phyloP scores from a whole-genome alignment of 257 asterid species.

The Plantago major region DNA sequence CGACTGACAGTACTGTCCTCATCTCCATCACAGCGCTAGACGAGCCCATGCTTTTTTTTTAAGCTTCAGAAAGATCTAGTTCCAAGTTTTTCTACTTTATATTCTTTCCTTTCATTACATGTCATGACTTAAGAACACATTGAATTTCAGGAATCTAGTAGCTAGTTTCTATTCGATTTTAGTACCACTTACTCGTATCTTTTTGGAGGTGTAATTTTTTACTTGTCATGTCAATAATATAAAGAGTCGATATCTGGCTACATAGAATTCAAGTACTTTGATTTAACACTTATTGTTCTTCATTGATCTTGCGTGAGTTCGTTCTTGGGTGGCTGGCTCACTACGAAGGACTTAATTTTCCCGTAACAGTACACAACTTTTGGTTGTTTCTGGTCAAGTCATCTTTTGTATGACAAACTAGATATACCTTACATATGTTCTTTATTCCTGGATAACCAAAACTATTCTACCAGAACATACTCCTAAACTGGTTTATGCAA shows the following conservation, averaged over 20 bases:
- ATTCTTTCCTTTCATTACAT: background rate
- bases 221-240: background rate
- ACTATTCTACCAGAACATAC: too few species aligned
- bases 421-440: too few species aligned
- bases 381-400: too few species aligned
- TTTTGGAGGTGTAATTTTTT: background rate
- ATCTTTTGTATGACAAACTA: too few species aligned
- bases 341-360: too few species aligned
- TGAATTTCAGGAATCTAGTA: background rate
- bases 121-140: background rate
- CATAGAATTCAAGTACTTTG: background rate
- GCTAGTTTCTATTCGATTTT: background rate
- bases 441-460: too few species aligned
- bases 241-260: background rate
- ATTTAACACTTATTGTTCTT: background rate
- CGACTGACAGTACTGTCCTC: background rate
- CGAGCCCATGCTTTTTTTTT: background rate
- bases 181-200: background rate
- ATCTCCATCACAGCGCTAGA: background rate
- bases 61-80: conserved; percentile 1
- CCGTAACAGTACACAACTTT: too few species aligned
- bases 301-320: too few species aligned
- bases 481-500: too few species aligned
- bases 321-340: too few species aligned
- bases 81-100: background rate